Evolutionary conservation across 345 rosid species (phyloP).

Genomic region (Lepidium sativum): DNA sequence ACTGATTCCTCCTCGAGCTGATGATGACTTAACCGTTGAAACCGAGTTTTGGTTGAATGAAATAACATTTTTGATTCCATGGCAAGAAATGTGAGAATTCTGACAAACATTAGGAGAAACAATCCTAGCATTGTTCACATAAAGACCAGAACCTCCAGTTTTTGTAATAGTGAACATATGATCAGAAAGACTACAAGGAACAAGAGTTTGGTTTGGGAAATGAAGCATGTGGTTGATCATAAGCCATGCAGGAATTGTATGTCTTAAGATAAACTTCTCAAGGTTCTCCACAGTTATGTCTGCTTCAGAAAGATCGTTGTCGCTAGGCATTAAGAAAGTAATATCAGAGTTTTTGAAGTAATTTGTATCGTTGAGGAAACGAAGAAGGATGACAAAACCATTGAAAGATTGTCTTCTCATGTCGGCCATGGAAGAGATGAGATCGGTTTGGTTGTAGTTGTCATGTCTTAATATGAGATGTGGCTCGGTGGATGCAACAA

Average conservation of each 20-base stretch:
- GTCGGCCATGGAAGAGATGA: slow-evolving; percentile 20
- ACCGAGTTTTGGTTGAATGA: not conserved
- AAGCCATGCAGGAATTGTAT: slow-evolving; percentile 29
- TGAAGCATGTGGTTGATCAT: slow-evolving; percentile 33
- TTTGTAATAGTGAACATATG: slow-evolving; percentile 26
- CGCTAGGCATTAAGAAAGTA: slow-evolving; percentile 32
- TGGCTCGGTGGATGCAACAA: slow-evolving; percentile 15
- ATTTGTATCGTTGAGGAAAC: slow-evolving; percentile 21
- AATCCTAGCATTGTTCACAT: slow-evolving; percentile 26
- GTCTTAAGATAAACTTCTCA: slow-evolving; percentile 19
- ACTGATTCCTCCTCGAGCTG: not conserved
- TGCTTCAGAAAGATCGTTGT: slow-evolving; percentile 18
- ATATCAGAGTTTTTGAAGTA: slow-evolving; percentile 18
- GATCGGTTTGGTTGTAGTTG: slow-evolving; percentile 27
- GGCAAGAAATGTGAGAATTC: slow-evolving; percentile 29
- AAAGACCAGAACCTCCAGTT: slow-evolving; percentile 24
- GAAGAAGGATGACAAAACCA: slow-evolving; percentile 28
- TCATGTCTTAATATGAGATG: slow-evolving; percentile 25
- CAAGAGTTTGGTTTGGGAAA: slow-evolving; percentile 25
- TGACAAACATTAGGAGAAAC: slow-evolving; percentile 27
- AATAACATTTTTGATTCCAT: slow-evolving; percentile 25
- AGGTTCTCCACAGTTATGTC: slow-evolving; percentile 14
- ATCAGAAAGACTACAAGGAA: slow-evolving; percentile 25
- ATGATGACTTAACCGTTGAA: slow-evolving; percentile 1
- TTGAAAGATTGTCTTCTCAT: slow-evolving; percentile 29